Base-by-base conservation (phyloP, 768 basidiomycete species). In the Pleurotus citrinopileatus region DNA sequence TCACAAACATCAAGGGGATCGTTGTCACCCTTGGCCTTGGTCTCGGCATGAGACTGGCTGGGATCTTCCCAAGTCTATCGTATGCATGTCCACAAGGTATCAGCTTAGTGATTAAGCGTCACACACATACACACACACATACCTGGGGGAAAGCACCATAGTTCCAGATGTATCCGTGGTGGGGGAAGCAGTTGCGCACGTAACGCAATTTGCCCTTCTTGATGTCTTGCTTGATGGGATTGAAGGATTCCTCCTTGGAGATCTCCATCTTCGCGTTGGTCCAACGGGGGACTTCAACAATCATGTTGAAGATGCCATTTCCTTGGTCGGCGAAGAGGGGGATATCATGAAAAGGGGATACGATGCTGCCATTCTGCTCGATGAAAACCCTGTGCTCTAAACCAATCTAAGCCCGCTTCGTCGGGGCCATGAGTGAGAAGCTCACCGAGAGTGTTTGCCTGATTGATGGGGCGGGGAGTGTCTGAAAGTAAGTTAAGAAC, bases 251-350 rank as follows among this genome's bases (percentile, higher is more conserved):
- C 65, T 97, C 94, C 74, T 97, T 99, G 73, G 82, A 96, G 71
- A 97, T 97, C 76, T 99, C 97, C 89, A 98, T 91, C 82, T 99
- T 98, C 52, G 97, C 97, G 79, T 99, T 98, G 71, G 95, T 97
- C 97, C 97, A 99, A 65, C 97, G 90, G 45, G 97, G 97, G 54
- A 96, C 84, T 76, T 97, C 93, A 73, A 97, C 94, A 71, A 97
- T 78, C 93, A 98, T 98, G 88, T 98, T 98, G 76, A 97, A 81
- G 78, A 98, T 88, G 66, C 91, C 91, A 71, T 89, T 90, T 76
- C 78, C 87, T 78, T 87, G 91, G 74, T 99, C 94, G 52, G 94
- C 94, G 70, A 97, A 98, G 66, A 98, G 94, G 9, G 96, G 94
- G 69, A 99, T 90, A 75, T 99, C 97, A 68, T 98, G 97, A 83